These are phyloP conservation scores for Aspergillus sp. DNA, from an alignment of 2,329 filamentous ascomycete species.

Conservation along the genomic window DNA sequence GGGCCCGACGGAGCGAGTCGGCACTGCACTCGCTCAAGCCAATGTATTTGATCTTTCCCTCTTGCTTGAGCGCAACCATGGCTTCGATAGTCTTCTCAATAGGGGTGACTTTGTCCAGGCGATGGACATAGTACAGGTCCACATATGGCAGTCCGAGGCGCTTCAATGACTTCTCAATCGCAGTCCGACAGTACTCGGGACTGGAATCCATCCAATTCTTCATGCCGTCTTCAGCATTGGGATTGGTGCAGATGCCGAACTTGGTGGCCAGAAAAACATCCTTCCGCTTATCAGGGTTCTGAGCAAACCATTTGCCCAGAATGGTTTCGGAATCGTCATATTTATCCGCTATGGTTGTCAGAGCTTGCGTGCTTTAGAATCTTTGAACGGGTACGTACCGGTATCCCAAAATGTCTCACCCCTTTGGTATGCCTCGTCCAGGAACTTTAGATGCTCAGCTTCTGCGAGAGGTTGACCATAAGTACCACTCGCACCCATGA, in stretches of 20 bases:
- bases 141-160: slow-evolving; percentile 48
- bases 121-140: slow-evolving; percentile 53
- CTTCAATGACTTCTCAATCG: slow-evolving; percentile 46
- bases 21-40: slow-evolving; percentile 55
- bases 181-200: slow-evolving; percentile 45
- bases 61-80: slow-evolving; percentile 49
- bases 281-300: slow-evolving; percentile 44
- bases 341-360: slow-evolving; percentile 26
- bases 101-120: slow-evolving; percentile 41
- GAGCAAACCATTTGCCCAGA: slow-evolving; percentile 52
- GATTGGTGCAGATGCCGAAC: slow-evolving; percentile 41
- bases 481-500: slow-evolving; percentile 30
- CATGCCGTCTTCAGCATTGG: slow-evolving; percentile 15
- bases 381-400: slow-evolving; percentile 20
- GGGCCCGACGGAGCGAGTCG: slow-evolving; percentile 53
- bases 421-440: slow-evolving; percentile 49
- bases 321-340: slow-evolving; percentile 54
- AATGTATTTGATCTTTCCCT: slow-evolving; percentile 58
- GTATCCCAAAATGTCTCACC: slow-evolving; percentile 51
- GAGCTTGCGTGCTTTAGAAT: background rate
- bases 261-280: slow-evolving; percentile 58
- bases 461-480: slow-evolving; percentile 41
- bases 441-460: slow-evolving; percentile 47
- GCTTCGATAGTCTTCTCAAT: slow-evolving; percentile 46
- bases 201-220: slow-evolving; percentile 33